Evolutionary conservation across 1,284 basidiomycete genomes (phyloP).

Genomic region (Macrocybe sp.): DNA sequence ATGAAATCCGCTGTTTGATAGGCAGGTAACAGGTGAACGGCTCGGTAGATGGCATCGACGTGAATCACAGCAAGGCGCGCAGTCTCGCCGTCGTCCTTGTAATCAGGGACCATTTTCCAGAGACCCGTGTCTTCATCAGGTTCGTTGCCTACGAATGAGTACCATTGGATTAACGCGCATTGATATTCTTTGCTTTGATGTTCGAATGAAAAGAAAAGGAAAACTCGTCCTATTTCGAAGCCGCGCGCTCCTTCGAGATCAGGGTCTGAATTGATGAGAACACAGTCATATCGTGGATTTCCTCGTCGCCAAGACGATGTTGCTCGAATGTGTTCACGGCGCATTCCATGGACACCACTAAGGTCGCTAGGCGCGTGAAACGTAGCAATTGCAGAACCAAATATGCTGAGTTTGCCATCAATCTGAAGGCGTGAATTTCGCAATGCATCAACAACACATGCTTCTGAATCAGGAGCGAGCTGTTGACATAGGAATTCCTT

Average conservation of each 20-base stretch:
- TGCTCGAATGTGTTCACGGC: neutral
- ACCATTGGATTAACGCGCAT: conserved; percentile 19
- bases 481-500: no score
- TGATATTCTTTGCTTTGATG: conserved; percentile 6
- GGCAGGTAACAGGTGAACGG: conserved; percentile 22
- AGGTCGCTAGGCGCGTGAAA: neutral
- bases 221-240: conserved; percentile 9
- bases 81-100: neutral
- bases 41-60: conserved; percentile 18
- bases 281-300: neutral
- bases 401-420: neutral
- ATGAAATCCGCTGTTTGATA: conserved; percentile 12
- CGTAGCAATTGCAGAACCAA: neutral
- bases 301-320: neutral
- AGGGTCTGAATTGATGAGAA: neutral
- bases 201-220: conserved; percentile 20
- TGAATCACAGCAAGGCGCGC: conserved; percentile 15
- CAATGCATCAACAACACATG: no score
- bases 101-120: conserved; percentile 16
- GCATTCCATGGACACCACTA: neutral
- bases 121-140: conserved; percentile 17
- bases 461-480: no score
- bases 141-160: conserved; percentile 7
- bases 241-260: neutral
- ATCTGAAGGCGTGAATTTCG: neutral